Base-by-base conservation (phyloP, 345 rosid genomes). In the Citropsis articulata region DNA sequence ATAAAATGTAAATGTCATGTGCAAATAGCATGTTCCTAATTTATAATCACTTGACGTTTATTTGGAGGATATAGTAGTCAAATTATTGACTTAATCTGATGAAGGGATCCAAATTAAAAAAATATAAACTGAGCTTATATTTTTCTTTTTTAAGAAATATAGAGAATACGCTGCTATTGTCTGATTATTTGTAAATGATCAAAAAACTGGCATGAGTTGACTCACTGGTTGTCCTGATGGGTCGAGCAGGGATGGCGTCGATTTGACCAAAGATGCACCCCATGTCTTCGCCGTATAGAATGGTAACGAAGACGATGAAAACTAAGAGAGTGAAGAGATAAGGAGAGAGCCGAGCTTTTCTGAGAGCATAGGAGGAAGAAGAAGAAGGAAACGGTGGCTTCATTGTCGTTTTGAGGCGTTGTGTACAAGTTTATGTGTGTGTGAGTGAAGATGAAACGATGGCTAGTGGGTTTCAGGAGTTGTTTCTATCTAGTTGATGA, bases 231-330 rank as follows among this genome's bases (percentile, higher is more conserved):
- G 67, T 35, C 8, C 88, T 78, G 21, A 78, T 48, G 7, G 59
- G 40, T 16, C 70, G 80, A 70, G 25, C 69, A 1, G 85, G 82
- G 65, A 38, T 69, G 64, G 88, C 80, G 71, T 92, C 91, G 31
- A 92, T 88, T 75, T 84, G 90, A 30, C 86, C 84, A 9, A 88
- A 84, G 30, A 88, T 84, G 85, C 91, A 90, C 83, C 86, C 67
- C 88, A 94, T 86, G 73, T 91, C 92, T 76, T 93, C 95, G 0
- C 95, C 91, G 35, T 93, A 88, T 59, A 97, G 91, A n/a, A 90
- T 79, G 38, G 85, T 71, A 30, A 91, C 92, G 35, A 97, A 90
- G 83, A 88, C 73, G 14, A 91, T 86, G 87, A 97, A 91, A 36
- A 85, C 89, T 2, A 94, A 4, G 4, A 94, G 76, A 50, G 92